A percentile compares a stretch with the other conserved stretches of the same genome.
phyloP scores from a whole-genome alignment of 2,329 filamentous ascomycete species.

The Pseudocercospora fuligena region DNA sequence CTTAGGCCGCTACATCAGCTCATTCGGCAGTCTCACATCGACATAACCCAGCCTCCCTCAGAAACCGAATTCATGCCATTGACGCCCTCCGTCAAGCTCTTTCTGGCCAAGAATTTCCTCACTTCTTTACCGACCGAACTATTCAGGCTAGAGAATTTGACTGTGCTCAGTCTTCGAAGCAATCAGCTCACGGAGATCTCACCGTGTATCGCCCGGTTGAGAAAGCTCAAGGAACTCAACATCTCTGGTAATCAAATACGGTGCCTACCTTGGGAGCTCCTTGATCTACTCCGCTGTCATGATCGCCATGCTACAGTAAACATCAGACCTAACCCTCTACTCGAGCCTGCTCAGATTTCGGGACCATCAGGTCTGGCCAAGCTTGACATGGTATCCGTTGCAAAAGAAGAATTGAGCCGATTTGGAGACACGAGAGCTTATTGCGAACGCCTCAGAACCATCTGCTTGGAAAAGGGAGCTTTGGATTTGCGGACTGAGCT shows the following conservation, averaged over 20 bases:
- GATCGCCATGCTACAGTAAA: slow-evolving; percentile 58
- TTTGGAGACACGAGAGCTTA: slow-evolving; percentile 24
- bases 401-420: slow-evolving; percentile 20
- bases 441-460: slow-evolving; percentile 19
- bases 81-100: slow-evolving; percentile 65
- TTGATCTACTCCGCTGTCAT: slow-evolving; percentile 57
- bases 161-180: slow-evolving; percentile 67
- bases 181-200: slow-evolving; percentile 68
- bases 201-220: slow-evolving; percentile 61
- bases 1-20: slow-evolving; percentile 59
- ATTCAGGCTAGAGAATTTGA: slow-evolving; percentile 66
- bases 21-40: slow-evolving; percentile 38
- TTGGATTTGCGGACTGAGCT: slow-evolving; percentile 29
- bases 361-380: slow-evolving; percentile 20
- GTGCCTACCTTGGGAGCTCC: slow-evolving; percentile 66
- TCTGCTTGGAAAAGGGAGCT: slow-evolving; percentile 15
- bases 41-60: slow-evolving; percentile 43
- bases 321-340: slow-evolving; percentile 67
- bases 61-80: slow-evolving; percentile 65
- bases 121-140: slow-evolving; percentile 62
- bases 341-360: slow-evolving; percentile 28
- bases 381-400: not conserved
- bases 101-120: slow-evolving; percentile 65
- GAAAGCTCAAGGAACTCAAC: slow-evolving; percentile 66
- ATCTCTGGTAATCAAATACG: slow-evolving; percentile 67